Percentiles rank a stretch among this genome's conserved stretches.
phyloP scores from a whole-genome alignment of 2,329 filamentous ascomycete species.

The Cercospora brassicicola region DNA sequence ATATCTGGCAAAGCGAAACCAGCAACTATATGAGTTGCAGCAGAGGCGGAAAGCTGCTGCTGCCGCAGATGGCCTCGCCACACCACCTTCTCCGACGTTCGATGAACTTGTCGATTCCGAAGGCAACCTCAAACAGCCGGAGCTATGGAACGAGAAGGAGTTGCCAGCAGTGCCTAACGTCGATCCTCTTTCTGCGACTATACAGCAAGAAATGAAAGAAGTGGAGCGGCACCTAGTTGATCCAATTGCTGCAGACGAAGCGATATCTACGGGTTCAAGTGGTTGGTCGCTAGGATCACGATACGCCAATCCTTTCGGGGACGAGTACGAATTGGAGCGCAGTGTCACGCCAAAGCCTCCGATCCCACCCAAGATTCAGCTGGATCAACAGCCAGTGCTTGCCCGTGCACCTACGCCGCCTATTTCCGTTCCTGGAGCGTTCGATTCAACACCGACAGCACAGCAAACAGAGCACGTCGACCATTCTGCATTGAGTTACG shows the following conservation, averaged over 20 bases:
- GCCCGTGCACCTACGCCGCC: constrained; percentile 24
- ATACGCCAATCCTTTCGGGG: constrained; percentile 49
- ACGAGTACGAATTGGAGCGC: constrained; percentile 42
- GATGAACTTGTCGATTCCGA: constrained; percentile 38
- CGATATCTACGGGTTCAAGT: constrained; percentile 29
- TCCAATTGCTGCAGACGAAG: constrained; percentile 20
- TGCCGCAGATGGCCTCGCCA: constrained; percentile 19
- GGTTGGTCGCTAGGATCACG: constrained; percentile 45
- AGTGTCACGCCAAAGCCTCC: constrained; percentile 48
- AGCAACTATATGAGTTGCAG: constrained; percentile 39
- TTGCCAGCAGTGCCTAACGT: constrained; percentile 24
- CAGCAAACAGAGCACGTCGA: constrained; percentile 20
- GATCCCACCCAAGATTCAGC: constrained; percentile 47
- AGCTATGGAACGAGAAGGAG: constrained; percentile 18
- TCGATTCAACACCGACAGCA: constrained; percentile 10
- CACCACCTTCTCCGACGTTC: constrained; percentile 34
- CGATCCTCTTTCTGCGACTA: constrained; percentile 24
- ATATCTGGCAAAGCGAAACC: constrained; percentile 39
- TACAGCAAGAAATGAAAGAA: constrained; percentile 29
- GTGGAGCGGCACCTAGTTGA: constrained; percentile 30
- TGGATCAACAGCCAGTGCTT: constrained; percentile 28
- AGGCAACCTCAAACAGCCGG: constrained; percentile 32
- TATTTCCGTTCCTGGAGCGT: constrained; percentile 27
- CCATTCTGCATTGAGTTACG: constrained; percentile 35
- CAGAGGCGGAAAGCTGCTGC: constrained; percentile 30